Percentiles rank a stretch among this genome's conserved stretches.
phyloP scores from a whole-genome alignment of 345 rosid species.

The Eucalyptus fibrosa region DNA sequence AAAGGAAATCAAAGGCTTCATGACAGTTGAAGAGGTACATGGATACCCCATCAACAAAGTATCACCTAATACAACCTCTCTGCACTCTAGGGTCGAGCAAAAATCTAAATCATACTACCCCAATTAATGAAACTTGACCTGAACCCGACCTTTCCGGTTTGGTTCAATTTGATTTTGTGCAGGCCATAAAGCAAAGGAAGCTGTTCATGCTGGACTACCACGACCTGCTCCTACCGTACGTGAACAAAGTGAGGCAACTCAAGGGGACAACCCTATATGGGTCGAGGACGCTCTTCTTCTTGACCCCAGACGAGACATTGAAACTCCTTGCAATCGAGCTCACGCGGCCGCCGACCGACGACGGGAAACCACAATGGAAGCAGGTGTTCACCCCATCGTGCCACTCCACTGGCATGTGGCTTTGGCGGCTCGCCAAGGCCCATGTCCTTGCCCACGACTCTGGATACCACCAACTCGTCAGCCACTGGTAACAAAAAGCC shows the following conservation, averaged over 20 bases:
- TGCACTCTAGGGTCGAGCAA: background rate
- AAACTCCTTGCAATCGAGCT: constrained; percentile 58
- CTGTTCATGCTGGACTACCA: constrained; percentile 47
- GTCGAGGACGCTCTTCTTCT: constrained; percentile 56
- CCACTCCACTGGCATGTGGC: constrained; percentile 42
- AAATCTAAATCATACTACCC: background rate
- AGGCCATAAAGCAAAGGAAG: constrained; percentile 41
- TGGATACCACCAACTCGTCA: constrained; percentile 53
- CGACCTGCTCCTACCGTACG: constrained; percentile 46
- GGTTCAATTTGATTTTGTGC: background rate
- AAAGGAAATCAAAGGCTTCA: constrained; percentile 37
- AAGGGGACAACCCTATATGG: constrained; percentile 40
- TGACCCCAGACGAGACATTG: constrained; percentile 32
- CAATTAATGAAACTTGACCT: background rate
- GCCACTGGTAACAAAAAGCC: constrained; percentile 43
- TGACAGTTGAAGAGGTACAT: constrained; percentile 37
- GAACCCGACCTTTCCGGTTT: background rate
- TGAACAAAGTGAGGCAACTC: constrained; percentile 41
- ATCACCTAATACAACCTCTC: background rate
- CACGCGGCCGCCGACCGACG: constrained; percentile 30
- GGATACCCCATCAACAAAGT: background rate
- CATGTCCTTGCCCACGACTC: constrained; percentile 58
- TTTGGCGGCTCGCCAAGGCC: constrained; percentile 63
- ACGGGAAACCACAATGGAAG: constrained; percentile 56
- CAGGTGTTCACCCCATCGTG: constrained; percentile 26